phyloP scores from a whole-genome alignment of 139 green algal genomes.

The Coelastrella sp. region DNA sequence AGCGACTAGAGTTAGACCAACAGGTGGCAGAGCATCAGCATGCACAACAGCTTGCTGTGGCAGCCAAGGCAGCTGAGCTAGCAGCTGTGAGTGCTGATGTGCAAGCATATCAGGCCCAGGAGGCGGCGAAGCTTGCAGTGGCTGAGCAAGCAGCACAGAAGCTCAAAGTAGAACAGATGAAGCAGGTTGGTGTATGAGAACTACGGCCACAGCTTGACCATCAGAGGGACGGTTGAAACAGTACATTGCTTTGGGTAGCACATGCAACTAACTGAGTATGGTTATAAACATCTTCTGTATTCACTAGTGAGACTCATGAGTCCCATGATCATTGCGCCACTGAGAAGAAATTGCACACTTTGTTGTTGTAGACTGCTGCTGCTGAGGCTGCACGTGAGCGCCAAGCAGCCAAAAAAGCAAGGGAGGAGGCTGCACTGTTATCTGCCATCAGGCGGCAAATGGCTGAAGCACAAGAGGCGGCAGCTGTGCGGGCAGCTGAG shows the following conservation, averaged over 20 bases:
- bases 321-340: no score
- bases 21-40: conserved; percentile 9
- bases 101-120: background rate
- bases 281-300: no score
- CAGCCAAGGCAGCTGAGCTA: conserved; percentile 26
- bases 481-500: conserved; percentile 17
- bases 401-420: conserved; percentile 32
- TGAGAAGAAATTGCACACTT: no score
- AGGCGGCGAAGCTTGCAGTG: background rate
- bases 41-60: background rate
- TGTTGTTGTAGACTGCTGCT: no score
- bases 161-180: background rate
- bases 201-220: background rate
- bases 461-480: background rate
- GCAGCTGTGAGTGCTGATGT: conserved; percentile 4
- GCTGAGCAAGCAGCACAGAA: conserved; percentile 13
- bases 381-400: background rate
- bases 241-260: no score
- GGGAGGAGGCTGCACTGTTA: conserved; percentile 30
- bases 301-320: no score
- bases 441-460: background rate
- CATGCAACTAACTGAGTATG: no score
- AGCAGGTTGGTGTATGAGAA: conserved; percentile 37
- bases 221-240: no score
- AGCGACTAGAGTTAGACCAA: conserved; percentile 14